A percentile compares a stretch with the other conserved stretches of the same genome.
Conservation (phyloP, 768 basidiomycete genomes). For the Suillus weaverae region DNA sequence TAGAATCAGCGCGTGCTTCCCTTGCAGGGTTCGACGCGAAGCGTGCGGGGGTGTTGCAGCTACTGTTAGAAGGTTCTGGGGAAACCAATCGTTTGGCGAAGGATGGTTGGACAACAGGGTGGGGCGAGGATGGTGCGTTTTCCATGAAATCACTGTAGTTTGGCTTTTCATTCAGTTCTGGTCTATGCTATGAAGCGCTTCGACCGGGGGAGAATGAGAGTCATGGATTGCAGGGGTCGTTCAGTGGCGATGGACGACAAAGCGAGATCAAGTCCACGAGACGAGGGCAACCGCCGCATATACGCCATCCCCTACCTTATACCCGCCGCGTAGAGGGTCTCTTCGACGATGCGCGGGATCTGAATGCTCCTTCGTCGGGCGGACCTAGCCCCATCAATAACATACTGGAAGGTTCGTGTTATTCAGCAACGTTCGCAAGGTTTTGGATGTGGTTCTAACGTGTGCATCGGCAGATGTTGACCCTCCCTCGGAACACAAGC, state of each 20-base stretch:
- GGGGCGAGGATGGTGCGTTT: constrained; percentile 29
- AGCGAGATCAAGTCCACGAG: background rate
- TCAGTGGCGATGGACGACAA: constrained; percentile 7
- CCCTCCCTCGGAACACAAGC: constrained; percentile 45
- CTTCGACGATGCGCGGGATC: constrained; percentile 5
- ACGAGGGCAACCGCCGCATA: constrained; percentile 18
- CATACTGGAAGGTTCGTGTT: background rate
- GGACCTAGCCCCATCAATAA: background rate
- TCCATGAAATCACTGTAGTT: background rate
- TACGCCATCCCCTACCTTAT: constrained; percentile 22
- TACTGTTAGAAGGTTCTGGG: background rate
- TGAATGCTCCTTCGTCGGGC: background rate
- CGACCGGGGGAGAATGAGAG: background rate
- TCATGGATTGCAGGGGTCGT: constrained; percentile 18
- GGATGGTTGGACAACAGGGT: constrained; percentile 16
- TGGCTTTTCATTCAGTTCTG: background rate
- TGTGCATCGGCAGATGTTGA: constrained; percentile 39
- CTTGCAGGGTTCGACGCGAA: background rate
- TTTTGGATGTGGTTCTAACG: constrained; percentile 6
- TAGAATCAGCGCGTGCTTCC: constrained; percentile 1
- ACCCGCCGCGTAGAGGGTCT: constrained; percentile 28
- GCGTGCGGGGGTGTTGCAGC: background rate
- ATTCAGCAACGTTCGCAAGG: constrained; percentile 17
- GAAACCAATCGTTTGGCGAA: no score
- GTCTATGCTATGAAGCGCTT: background rate